These are phyloP conservation scores for Coniferiporia sulphurascens DNA, from an alignment of 1,284 basidiomycete genomes.

Conservation along the genomic window DNA sequence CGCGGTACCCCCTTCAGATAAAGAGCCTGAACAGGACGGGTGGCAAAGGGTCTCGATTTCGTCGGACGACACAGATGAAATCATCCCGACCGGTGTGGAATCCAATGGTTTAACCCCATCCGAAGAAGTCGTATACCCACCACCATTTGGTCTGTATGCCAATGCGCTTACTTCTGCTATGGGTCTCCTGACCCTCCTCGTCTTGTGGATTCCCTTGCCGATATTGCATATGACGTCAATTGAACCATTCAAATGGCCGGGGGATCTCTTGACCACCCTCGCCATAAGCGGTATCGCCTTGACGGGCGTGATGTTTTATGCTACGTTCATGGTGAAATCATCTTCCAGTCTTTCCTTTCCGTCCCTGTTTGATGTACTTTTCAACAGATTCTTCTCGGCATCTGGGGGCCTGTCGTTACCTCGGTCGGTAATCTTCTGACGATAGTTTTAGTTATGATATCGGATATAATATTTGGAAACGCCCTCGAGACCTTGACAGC, in stretches of 20 bases:
- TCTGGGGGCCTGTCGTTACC: constrained; percentile 83
- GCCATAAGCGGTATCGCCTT: constrained; percentile 59
- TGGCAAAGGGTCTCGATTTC: constrained; percentile 42
- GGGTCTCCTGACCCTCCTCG: constrained; percentile 56
- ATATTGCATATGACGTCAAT: constrained; percentile 55
- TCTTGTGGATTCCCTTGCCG: constrained; percentile 72
- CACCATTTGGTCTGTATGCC: constrained; percentile 75
- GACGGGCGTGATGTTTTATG: constrained; percentile 70
- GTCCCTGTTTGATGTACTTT: constrained; percentile 13
- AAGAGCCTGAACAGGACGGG: constrained; percentile 33
- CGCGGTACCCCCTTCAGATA: constrained; percentile 57
- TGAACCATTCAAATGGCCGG: constrained; percentile 58
- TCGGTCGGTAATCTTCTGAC: constrained; percentile 81
- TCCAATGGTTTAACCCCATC: not conserved
- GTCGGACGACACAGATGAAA: constrained; percentile 21
- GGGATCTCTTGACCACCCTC: constrained; percentile 35
- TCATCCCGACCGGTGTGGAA: constrained; percentile 25
- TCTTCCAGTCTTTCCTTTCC: not conserved
- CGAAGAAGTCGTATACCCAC: constrained; percentile 42
- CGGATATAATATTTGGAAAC: constrained; percentile 63
- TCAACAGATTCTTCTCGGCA: constrained; percentile 61
- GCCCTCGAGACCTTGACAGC: constrained; percentile 51
- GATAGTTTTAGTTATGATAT: constrained; percentile 74
- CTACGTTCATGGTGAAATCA: constrained; percentile 64
- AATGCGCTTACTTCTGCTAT: constrained; percentile 68